phyloP scores from a whole-genome alignment of 2,329 filamentous ascomycete genomes.

The Aspergillus phoenicis region DNA sequence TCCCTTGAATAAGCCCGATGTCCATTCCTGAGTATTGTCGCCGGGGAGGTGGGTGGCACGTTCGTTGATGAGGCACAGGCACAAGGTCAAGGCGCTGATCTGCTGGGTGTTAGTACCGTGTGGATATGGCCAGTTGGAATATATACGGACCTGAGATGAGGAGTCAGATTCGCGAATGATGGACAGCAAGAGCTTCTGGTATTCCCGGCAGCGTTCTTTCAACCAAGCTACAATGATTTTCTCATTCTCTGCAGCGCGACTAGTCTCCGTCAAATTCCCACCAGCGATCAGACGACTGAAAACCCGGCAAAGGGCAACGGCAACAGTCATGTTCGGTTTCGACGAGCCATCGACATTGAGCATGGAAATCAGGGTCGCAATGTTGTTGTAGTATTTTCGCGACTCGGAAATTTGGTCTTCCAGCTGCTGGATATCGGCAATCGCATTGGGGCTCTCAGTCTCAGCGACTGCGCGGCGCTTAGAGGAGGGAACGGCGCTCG shows the following conservation, averaged over 20 bases:
- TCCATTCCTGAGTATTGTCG: slow-evolving; percentile 69
- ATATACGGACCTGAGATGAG: slow-evolving; percentile 50
- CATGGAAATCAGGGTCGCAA: slow-evolving; percentile 69
- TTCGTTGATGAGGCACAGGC: slow-evolving; percentile 82
- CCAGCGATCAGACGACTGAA: slow-evolving; percentile 79
- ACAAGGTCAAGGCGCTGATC: slow-evolving; percentile 71
- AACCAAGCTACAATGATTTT: slow-evolving; percentile 76
- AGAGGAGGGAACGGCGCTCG: slow-evolving; percentile 41
- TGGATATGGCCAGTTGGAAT: neutral
- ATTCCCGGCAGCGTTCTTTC: slow-evolving; percentile 72
- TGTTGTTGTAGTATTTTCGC: slow-evolving; percentile 89
- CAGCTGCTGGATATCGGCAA: slow-evolving; percentile 70
- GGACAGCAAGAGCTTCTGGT: slow-evolving; percentile 62
- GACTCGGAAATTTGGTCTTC: slow-evolving; percentile 83
- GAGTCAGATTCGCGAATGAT: slow-evolving; percentile 64
- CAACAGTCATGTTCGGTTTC: slow-evolving; percentile 65
- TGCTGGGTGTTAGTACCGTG: slow-evolving; percentile 38
- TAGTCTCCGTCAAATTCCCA: slow-evolving; percentile 68
- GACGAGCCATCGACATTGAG: slow-evolving; percentile 55
- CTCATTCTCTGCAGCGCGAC: slow-evolving; percentile 71
- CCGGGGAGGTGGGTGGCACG: slow-evolving; percentile 67
- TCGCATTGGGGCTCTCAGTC: slow-evolving; percentile 55
- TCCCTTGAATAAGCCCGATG: slow-evolving; percentile 64
- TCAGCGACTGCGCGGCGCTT: slow-evolving; percentile 51
- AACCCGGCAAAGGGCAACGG: slow-evolving; percentile 80